These are phyloP conservation scores for Epicoccum nigrum DNA, from an alignment of 2,329 filamentous ascomycete genomes.

Conservation along the genomic window DNA sequence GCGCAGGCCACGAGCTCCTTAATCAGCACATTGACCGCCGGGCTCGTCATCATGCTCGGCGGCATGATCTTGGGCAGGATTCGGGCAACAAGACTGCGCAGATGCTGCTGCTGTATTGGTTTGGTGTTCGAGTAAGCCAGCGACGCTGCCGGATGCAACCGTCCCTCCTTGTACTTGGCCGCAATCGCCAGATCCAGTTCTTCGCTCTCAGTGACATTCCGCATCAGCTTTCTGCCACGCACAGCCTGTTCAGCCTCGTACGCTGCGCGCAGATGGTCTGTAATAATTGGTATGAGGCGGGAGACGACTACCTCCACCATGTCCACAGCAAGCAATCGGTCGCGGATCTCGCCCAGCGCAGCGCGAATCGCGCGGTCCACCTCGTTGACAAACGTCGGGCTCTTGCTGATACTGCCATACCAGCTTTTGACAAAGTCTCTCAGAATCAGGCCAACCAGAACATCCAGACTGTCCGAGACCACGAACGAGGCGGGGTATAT, in stretches of 20 bases:
- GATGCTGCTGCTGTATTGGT: slow-evolving; percentile 83
- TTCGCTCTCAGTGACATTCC: slow-evolving; percentile 92
- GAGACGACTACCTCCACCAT: slow-evolving; percentile 83
- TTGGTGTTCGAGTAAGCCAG: slow-evolving; percentile 84
- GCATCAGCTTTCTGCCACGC: slow-evolving; percentile 83
- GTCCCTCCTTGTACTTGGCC: slow-evolving; percentile 88
- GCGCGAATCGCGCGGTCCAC: slow-evolving; percentile 80
- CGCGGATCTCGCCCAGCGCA: slow-evolving; percentile 72
- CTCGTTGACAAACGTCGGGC: slow-evolving; percentile 80
- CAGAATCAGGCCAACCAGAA: slow-evolving; percentile 75
- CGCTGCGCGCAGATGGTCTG: slow-evolving; percentile 86
- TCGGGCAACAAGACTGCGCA: slow-evolving; percentile 74
- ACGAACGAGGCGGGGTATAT: slow-evolving; percentile 78
- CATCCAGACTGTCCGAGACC: slow-evolving; percentile 80
- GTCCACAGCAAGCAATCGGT: slow-evolving; percentile 76
- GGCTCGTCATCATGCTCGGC: slow-evolving; percentile 74
- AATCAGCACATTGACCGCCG: slow-evolving; percentile 79
- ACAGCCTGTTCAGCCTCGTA: slow-evolving; percentile 88
- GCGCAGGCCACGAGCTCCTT: slow-evolving; percentile 92
- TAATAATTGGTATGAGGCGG: slow-evolving; percentile 84
- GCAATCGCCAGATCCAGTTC: slow-evolving; percentile 95
- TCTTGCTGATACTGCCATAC: slow-evolving; percentile 86
- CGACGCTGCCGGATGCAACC: slow-evolving; percentile 83
- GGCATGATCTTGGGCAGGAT: slow-evolving; percentile 79
- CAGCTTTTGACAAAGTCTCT: slow-evolving; percentile 87